A percentile compares a stretch with the other conserved stretches of the same genome.
Conservation (phyloP, 2,329 filamentous ascomycete genomes). For the Talaromyces sp. region DNA sequence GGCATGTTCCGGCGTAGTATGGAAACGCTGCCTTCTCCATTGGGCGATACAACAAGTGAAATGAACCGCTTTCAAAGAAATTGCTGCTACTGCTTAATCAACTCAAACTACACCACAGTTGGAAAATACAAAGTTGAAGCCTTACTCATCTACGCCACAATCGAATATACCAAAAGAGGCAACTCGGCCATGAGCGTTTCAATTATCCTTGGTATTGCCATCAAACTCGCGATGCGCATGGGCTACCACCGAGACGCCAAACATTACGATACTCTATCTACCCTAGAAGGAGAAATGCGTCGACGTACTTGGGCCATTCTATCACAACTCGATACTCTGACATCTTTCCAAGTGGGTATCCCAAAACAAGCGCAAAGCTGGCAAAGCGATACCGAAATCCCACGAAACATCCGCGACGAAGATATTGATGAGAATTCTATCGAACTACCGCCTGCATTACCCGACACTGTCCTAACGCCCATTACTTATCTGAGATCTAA, state of each 20-base stretch:
- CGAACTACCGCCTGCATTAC: slow-evolving; percentile 52
- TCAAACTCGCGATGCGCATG: slow-evolving; percentile 58
- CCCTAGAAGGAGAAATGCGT: slow-evolving; percentile 55
- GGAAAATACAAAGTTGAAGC: slow-evolving; percentile 34
- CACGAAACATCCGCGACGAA: slow-evolving; percentile 57
- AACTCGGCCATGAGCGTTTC: slow-evolving; percentile 51
- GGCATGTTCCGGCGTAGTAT: slow-evolving; percentile 26
- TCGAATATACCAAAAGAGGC: slow-evolving; percentile 31
- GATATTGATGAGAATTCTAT: slow-evolving; percentile 54
- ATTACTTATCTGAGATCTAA: slow-evolving; percentile 35
- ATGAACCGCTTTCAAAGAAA: slow-evolving; percentile 51
- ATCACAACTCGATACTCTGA: slow-evolving; percentile 57
- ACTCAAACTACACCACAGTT: slow-evolving; percentile 33
- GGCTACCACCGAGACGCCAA: slow-evolving; percentile 57
- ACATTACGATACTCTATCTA: slow-evolving; percentile 50
- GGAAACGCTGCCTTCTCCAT: slow-evolving; percentile 24
- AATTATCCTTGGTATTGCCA: slow-evolving; percentile 51
- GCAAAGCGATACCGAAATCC: slow-evolving; percentile 56
- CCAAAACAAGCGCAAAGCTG: slow-evolving; percentile 58
- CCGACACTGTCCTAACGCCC: slow-evolving; percentile 51
- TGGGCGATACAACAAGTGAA: slow-evolving; percentile 20
- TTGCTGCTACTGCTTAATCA: slow-evolving; percentile 32
- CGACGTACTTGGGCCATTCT: slow-evolving; percentile 38
- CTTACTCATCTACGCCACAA: slow-evolving; percentile 29
- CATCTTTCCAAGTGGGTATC: slow-evolving; percentile 60